Percentiles rank a stretch among this genome's conserved stretches.
Conservation (phyloP, 371 early-diverging fungal genomes). For the Apophysomyces elegans region DNA sequence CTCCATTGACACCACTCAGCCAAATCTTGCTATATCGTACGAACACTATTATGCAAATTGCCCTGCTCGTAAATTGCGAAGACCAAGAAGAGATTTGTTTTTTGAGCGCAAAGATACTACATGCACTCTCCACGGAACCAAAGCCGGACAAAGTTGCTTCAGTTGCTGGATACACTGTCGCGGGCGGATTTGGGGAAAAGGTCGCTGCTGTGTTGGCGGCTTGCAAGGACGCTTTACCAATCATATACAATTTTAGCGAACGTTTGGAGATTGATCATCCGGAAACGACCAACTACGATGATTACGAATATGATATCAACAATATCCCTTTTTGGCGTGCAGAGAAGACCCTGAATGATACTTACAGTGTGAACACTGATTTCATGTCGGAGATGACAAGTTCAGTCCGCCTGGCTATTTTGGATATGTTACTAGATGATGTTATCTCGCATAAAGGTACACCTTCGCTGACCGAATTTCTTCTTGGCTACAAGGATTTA, state of each 20-base stretch:
- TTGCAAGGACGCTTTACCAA: conserved; percentile 63
- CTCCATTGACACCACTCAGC: conserved; percentile 75
- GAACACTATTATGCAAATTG: conserved; percentile 71
- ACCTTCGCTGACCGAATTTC: conserved; percentile 85
- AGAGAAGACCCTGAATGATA: conserved; percentile 27
- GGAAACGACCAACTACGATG: conserved; percentile 50
- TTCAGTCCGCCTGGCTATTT: conserved; percentile 71
- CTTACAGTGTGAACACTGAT: conserved; percentile 21
- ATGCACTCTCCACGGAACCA: conserved; percentile 70
- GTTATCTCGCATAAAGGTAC: conserved; percentile 39
- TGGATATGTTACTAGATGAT: conserved; percentile 74
- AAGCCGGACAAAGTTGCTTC: conserved; percentile 15
- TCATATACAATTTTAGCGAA: conserved; percentile 80
- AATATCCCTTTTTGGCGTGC: conserved; percentile 55
- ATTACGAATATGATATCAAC: conserved; percentile 48
- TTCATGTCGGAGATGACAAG: conserved; percentile 29
- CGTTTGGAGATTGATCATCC: conserved; percentile 68
- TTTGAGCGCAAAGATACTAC: conserved; percentile 74
- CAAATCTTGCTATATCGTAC: conserved; percentile 74
- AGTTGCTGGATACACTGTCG: conserved; percentile 23
- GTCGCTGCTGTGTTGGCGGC: conserved; percentile 72
- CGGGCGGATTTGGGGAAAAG: conserved; percentile 58
- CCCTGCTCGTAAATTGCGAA: conserved; percentile 63
- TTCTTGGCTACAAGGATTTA: conserved; percentile 68
- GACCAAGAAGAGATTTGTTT: conserved; percentile 75